Percentiles rank a stretch among this genome's conserved stretches.
Conservation (phyloP, 768 basidiomycete species). For the Lentinula aciculospora region DNA sequence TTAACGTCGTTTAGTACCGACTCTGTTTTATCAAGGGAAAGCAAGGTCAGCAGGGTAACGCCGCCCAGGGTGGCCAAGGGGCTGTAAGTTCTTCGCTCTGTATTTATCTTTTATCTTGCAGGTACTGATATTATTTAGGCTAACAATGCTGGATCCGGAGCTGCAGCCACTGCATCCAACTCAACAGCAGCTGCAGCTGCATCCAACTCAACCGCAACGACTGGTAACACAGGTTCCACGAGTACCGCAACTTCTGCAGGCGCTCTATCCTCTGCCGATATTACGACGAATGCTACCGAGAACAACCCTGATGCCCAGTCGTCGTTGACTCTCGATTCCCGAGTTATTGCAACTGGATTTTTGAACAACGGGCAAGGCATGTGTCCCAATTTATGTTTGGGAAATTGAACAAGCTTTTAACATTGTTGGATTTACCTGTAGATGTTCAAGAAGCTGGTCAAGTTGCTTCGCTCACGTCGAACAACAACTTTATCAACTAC, state of each 20-base stretch:
- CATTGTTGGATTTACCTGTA: neutral
- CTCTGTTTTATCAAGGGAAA: constrained; percentile 9
- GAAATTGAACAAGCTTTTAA: neutral
- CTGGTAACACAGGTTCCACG: neutral
- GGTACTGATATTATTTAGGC: neutral
- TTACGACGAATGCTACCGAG: constrained; percentile 1
- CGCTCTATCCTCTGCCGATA: neutral
- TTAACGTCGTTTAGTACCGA: neutral
- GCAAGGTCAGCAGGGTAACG: neutral
- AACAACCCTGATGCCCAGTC: constrained; percentile 5
- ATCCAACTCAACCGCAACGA: neutral
- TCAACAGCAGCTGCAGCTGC: neutral
- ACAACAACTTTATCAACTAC: constrained; percentile 61
- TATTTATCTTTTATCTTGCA: neutral
- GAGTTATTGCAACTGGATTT: constrained; percentile 43
- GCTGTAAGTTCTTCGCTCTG: neutral
- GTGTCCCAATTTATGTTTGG: constrained; percentile 3
- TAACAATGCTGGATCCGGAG: constrained; percentile 3
- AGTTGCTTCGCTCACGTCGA: constrained; percentile 45
- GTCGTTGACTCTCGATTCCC: constrained; percentile 37
- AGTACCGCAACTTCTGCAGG: neutral
- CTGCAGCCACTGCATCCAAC: neutral
- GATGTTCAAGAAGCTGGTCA: constrained; percentile 27
- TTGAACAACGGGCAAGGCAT: constrained; percentile 41
- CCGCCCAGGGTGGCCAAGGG: neutral